Percentiles rank a stretch among this genome's conserved stretches.
Evolutionary conservation across 306 rosid species (phyloP).

Genomic region (Pueraria montana): DNA sequence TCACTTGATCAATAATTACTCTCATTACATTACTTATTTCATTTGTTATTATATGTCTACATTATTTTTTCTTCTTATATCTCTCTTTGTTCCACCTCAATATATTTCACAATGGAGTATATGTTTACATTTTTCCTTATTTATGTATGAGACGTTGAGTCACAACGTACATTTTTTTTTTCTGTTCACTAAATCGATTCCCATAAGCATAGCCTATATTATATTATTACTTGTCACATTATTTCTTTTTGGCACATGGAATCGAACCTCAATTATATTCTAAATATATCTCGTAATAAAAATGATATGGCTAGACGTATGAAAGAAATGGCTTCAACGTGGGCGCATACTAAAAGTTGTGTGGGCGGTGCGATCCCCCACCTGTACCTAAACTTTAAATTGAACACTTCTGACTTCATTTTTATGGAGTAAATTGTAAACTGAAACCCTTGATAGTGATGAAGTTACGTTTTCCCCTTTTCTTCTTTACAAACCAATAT

Average conservation of each 20-base stretch:
- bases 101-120: too few species aligned
- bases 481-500: neutral
- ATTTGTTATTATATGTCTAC: too few species aligned
- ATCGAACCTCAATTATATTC: neutral
- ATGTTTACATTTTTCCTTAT: neutral
- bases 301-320: neutral
- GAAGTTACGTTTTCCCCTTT: constrained; percentile 8
- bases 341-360: neutral
- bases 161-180: neutral
- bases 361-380: constrained; percentile 19
- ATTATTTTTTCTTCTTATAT: too few species aligned
- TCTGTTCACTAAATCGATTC: neutral
- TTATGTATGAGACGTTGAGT: neutral
- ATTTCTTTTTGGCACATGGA: neutral
- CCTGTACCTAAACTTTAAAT: neutral
- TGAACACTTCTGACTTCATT: constrained; percentile 10
- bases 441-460: neutral
- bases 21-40: too few species aligned
- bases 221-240: neutral
- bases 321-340: neutral
- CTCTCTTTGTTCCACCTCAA: neutral
- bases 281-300: neutral
- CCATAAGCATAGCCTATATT: neutral
- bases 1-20: too few species aligned
- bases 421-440: neutral